A percentile compares a stretch with the other conserved stretches of the same genome.
phyloP scores from a whole-genome alignment of 2,329 filamentous ascomycete genomes.

The Calonectria pauciramosa region DNA sequence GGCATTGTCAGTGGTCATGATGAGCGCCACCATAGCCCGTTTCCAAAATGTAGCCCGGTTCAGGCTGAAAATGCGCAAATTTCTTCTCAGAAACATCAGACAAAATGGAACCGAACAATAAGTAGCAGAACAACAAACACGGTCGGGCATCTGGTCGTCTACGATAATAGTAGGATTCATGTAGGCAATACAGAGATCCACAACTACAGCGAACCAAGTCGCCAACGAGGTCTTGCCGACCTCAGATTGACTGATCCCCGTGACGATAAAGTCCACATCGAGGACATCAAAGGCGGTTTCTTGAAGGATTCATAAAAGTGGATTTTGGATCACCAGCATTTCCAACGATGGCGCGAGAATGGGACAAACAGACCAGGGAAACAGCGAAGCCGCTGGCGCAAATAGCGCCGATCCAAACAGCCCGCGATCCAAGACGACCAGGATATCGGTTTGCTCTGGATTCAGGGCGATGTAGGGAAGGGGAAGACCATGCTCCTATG shows the following conservation, averaged over 20 bases:
- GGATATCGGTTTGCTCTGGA: neutral
- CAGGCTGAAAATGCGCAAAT: too few relatives aligned
- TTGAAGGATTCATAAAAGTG: neutral
- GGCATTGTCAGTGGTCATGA: neutral
- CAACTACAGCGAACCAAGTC: neutral
- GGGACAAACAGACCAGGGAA: neutral
- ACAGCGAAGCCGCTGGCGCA: too few relatives aligned
- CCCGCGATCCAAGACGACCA: too few relatives aligned
- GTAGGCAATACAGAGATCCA: neutral
- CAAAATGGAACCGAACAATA: too few relatives aligned
- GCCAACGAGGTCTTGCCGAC: neutral
- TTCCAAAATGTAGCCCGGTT: too few relatives aligned
- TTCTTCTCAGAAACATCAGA: too few relatives aligned
- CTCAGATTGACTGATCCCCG: neutral
- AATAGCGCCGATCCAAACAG: too few relatives aligned
- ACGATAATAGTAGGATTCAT: neutral
- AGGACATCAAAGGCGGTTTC: neutral
- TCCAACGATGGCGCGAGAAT: neutral
- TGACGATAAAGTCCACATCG: neutral
- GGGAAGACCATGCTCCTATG: constrained; percentile 5
- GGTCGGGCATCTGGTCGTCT: neutral
- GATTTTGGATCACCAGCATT: neutral
- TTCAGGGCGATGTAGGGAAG: neutral
- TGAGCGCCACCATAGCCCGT: neutral
- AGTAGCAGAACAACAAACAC: too few relatives aligned